A percentile compares a stretch with the other conserved stretches of the same genome.
Conservation (phyloP, 345 rosid species). For the Salix purpurea region DNA sequence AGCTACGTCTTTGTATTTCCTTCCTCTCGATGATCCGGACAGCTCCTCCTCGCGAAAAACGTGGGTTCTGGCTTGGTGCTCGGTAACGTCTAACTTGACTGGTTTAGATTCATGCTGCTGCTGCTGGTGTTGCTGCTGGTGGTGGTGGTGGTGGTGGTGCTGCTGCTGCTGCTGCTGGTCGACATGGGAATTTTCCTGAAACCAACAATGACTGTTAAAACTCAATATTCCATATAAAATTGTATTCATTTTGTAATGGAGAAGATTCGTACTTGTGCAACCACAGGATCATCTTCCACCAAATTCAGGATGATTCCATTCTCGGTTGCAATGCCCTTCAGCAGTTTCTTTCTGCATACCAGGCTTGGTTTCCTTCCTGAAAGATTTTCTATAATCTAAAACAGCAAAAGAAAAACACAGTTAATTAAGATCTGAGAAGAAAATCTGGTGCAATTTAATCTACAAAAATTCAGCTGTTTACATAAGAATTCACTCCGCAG, state of each 20-base stretch:
- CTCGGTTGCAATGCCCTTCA: slow-evolving; percentile 71
- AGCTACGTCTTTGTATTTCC: slow-evolving; percentile 73
- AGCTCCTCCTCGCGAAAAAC: slow-evolving; percentile 17
- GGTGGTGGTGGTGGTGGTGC: neutral
- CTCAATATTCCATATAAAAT: neutral
- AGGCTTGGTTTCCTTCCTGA: slow-evolving; percentile 52
- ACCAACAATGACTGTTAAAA: neutral
- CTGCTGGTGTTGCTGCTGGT: neutral
- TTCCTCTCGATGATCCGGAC: slow-evolving; percentile 31
- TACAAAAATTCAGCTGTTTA: slow-evolving; percentile 14
- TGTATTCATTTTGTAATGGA: neutral
- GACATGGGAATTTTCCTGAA: slow-evolving; percentile 31
- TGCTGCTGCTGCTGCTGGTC: neutral
- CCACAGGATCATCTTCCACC: slow-evolving; percentile 28
- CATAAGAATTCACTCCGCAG: slow-evolving; percentile 66
- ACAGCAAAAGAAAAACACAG: neutral
- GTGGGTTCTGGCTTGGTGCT: slow-evolving; percentile 4
- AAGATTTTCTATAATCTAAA: slow-evolving; percentile 55
- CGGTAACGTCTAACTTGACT: slow-evolving; percentile 10
- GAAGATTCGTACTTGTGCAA: slow-evolving; percentile 37
- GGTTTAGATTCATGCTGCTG: slow-evolving; percentile 5
- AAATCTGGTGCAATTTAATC: neutral
- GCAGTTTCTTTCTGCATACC: slow-evolving; percentile 54
- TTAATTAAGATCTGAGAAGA: neutral
- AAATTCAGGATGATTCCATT: slow-evolving; percentile 50